Percentiles rank a stretch among this genome's conserved stretches.
phyloP scores from a whole-genome alignment of 257 asterid genomes.

The Gentiana straminea region DNA sequence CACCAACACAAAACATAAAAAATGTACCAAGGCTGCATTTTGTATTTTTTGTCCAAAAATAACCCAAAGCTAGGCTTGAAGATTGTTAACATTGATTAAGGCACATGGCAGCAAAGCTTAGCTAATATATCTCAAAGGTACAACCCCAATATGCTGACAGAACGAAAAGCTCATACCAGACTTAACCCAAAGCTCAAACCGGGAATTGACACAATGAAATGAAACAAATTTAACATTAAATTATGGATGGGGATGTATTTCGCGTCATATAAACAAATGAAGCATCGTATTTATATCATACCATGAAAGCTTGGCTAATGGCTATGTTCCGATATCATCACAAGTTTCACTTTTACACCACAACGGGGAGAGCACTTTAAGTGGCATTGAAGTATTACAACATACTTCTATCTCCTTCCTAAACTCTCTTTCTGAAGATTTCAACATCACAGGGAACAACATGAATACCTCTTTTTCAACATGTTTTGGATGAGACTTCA shows the following conservation, averaged over 20 bases:
- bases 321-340: slow-evolving; percentile 10
- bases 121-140: no score
- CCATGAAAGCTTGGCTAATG: not conserved
- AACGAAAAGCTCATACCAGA: no score
- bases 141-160: not conserved
- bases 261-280: not conserved
- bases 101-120: no score
- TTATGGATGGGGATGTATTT: not conserved
- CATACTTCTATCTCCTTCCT: slow-evolving; percentile 59
- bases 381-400: slow-evolving; percentile 64
- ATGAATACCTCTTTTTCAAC: slow-evolving; percentile 69
- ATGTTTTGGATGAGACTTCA: slow-evolving; percentile 19
- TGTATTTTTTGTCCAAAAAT: no score
- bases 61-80: no score
- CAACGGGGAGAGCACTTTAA: slow-evolving; percentile 54
- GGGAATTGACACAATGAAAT: no score
- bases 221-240: no score
- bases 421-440: slow-evolving; percentile 39
- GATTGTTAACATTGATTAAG: no score
- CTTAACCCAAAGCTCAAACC: no score
- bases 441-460: slow-evolving; percentile 74
- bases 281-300: no score
- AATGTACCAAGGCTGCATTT: no score
- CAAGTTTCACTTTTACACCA: slow-evolving; percentile 31
- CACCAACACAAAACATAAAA: no score